phyloP scores from a whole-genome alignment of 805 yeast genomes.

The Candida tammaniensis region DNA sequence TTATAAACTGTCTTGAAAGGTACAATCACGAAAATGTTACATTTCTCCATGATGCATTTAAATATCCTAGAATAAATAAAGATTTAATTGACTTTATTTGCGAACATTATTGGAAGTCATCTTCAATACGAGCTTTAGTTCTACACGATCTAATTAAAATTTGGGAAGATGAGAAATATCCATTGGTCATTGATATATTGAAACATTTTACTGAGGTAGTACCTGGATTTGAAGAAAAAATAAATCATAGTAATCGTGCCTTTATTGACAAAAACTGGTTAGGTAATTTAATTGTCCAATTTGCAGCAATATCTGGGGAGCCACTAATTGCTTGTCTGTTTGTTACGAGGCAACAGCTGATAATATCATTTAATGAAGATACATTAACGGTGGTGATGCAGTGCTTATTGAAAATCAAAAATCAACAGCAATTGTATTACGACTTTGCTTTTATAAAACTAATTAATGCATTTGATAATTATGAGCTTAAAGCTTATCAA shows the following conservation, averaged over 20 bases:
- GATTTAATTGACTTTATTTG: slow-evolving; percentile 17
- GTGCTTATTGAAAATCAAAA: slow-evolving; percentile 12
- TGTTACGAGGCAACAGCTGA: no score
- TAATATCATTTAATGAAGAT: no score
- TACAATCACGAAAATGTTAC: slow-evolving; percentile 10
- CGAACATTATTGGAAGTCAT: slow-evolving; percentile 14
- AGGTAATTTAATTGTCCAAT: slow-evolving; percentile 11
- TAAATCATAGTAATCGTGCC: slow-evolving; percentile 5
- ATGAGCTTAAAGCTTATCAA: slow-evolving; percentile 3
- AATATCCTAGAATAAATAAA: slow-evolving; percentile 15
- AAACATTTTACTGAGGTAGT: no score
- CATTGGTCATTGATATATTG: slow-evolving; percentile 3
- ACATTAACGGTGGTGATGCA: slow-evolving; percentile 4
- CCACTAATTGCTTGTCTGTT: slow-evolving; percentile 21
- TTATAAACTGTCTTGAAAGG: slow-evolving; percentile 14
- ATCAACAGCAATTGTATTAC: slow-evolving; percentile 9
- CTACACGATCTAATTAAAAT: slow-evolving; percentile 16
- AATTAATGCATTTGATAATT: slow-evolving; percentile 5
- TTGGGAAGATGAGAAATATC: slow-evolving; percentile 8
- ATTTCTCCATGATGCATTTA: slow-evolving; percentile 21
- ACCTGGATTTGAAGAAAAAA: slow-evolving; percentile 6
- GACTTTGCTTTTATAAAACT: slow-evolving; percentile 13
- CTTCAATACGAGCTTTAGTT: slow-evolving; percentile 18
- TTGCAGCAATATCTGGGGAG: slow-evolving; percentile 20
- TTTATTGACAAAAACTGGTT: neutral